Percentiles rank a stretch among this genome's conserved stretches.
These are phyloP conservation scores for Penicillium bovifimosum DNA, from an alignment of 495 filamentous ascomycete genomes.

Conservation along the genomic window DNA sequence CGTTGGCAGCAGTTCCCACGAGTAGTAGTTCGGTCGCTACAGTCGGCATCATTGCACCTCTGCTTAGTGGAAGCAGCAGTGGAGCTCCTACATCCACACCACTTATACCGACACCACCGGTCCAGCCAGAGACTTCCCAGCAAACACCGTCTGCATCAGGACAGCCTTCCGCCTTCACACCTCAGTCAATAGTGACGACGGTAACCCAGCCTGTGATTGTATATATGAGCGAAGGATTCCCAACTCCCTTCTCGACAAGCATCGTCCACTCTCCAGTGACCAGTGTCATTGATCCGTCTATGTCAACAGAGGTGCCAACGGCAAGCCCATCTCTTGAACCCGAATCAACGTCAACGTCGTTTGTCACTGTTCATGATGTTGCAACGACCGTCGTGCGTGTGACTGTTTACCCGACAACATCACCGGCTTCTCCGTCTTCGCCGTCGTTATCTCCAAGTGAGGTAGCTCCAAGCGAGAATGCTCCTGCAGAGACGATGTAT, in stretches of 20 bases:
- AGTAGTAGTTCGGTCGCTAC: background rate
- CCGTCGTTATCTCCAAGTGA: background rate
- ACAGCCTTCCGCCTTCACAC: background rate
- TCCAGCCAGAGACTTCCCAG: background rate
- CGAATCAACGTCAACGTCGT: background rate
- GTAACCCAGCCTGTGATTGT: constrained; percentile 11
- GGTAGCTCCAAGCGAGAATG: background rate
- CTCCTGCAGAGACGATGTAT: background rate
- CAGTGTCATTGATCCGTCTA: background rate
- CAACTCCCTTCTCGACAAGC: constrained; percentile 7
- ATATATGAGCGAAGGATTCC: constrained; percentile 10
- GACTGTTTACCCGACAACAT: constrained; percentile 4
- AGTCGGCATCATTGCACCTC: background rate
- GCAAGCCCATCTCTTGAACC: background rate
- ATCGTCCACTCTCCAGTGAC: background rate
- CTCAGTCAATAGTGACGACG: constrained; percentile 3
- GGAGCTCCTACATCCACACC: background rate
- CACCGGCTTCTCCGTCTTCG: background rate
- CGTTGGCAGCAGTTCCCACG: background rate
- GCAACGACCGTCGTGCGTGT: constrained; percentile 4
- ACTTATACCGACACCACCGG: background rate
- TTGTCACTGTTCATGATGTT: background rate
- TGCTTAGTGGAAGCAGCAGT: background rate
- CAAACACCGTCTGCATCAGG: background rate
- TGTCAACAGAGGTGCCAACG: background rate